Conservation (phyloP, 768 basidiomycete genomes). For the Dentipellis fragilis region DNA sequence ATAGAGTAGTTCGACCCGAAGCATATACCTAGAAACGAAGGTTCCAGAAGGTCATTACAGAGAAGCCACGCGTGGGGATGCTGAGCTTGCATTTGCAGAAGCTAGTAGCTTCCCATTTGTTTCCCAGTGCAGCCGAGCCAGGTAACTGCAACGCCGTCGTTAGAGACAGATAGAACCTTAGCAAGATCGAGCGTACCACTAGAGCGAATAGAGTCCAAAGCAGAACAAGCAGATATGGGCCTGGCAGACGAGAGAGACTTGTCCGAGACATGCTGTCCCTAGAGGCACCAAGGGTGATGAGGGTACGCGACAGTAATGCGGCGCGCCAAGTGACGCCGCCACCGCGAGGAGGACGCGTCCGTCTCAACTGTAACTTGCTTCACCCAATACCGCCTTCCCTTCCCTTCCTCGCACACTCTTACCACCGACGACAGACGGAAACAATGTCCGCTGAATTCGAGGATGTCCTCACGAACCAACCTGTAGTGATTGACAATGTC, state of each 20-base stretch:
- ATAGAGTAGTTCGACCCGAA: constrained; percentile 84
- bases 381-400: not conserved
- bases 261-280: not conserved
- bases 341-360: constrained; percentile 1
- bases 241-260: not conserved
- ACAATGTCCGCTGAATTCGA: constrained; percentile 81
- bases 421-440: not conserved
- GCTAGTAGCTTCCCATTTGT: constrained; percentile 84
- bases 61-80: constrained; percentile 13
- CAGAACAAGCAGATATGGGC: constrained; percentile 1
- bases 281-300: too few species aligned
- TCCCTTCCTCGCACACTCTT: not conserved
- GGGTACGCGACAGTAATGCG: not conserved
- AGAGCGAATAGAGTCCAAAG: constrained; percentile 12
- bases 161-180: not conserved
- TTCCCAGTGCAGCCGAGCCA: constrained; percentile 32
- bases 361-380: not conserved
- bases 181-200: not conserved
- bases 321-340: not conserved
- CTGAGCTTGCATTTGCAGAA: constrained; percentile 70
- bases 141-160: constrained; percentile 21
- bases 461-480: constrained; percentile 95
- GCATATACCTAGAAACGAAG: constrained; percentile 62
- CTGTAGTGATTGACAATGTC: constrained; percentile 98
- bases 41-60: not conserved